A percentile compares a stretch with the other conserved stretches of the same genome.
Evolutionary conservation across 1,139 yeast genomes (phyloP).

Genomic region (Schizosaccharomyces versatilis): DNA sequence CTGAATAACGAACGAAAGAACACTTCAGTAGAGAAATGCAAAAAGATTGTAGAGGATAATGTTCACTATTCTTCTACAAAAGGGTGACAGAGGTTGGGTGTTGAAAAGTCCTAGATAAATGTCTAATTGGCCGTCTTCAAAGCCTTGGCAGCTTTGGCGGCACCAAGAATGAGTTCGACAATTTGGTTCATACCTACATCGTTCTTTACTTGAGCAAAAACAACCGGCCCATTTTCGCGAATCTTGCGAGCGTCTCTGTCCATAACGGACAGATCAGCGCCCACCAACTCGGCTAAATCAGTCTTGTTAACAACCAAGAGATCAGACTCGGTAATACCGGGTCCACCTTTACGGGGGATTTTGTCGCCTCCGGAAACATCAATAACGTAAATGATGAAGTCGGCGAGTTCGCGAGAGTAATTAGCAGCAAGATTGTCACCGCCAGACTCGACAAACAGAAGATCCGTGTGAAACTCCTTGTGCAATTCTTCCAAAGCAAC

Average conservation of each 20-base stretch:
- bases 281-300: constrained; percentile 9
- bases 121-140: neutral
- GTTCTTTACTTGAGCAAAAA: constrained; percentile 11
- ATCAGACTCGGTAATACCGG: constrained; percentile 11
- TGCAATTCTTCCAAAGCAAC: constrained; percentile 10
- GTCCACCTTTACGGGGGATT: constrained; percentile 12
- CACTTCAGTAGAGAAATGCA: too few relatives aligned
- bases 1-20: too few relatives aligned
- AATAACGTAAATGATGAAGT: constrained; percentile 10
- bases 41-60: too few relatives aligned
- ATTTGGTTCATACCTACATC: constrained; percentile 10
- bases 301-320: constrained; percentile 9
- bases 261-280: constrained; percentile 10
- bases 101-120: too few relatives aligned
- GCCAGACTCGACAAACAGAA: constrained; percentile 10
- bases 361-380: constrained; percentile 12
- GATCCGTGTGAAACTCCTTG: constrained; percentile 8
- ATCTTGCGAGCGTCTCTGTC: constrained; percentile 10
- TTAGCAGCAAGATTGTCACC: constrained; percentile 11
- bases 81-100: too few relatives aligned
- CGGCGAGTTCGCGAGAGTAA: constrained; percentile 11
- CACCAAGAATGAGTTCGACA: constrained; percentile 8
- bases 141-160: neutral
- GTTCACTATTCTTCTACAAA: too few relatives aligned
- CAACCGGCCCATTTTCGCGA: constrained; percentile 11